Conservation (phyloP, 176 grass and related monocot species). For the Cocos nucifera region DNA sequence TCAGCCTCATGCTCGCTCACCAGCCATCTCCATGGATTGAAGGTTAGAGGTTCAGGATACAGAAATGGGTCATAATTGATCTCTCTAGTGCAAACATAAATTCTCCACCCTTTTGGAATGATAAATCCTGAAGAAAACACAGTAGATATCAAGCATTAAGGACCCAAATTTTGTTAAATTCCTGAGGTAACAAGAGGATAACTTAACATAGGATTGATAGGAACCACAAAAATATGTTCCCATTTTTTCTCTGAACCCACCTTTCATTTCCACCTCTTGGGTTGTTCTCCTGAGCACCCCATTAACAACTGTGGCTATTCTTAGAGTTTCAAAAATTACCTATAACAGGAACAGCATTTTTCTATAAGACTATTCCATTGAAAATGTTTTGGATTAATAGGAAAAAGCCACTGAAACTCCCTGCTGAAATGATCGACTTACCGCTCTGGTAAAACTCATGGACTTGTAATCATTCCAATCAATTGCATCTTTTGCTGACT, state of each 20-base stretch:
- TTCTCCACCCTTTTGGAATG: conserved; percentile 89
- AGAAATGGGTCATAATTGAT: conserved; percentile 87
- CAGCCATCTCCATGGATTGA: conserved; percentile 99
- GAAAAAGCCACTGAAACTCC: too few species aligned
- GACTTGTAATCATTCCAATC: conserved; percentile 77
- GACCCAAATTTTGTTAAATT: too few species aligned
- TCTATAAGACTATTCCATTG: too few species aligned
- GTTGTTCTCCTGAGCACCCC: conserved; percentile 94
- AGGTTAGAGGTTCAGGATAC: conserved; percentile 68
- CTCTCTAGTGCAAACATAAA: conserved; percentile 95
- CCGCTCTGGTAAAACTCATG: conserved; percentile 85
- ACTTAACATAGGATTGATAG: too few species aligned
- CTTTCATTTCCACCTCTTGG: conserved; percentile 80
- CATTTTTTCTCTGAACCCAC: conserved; percentile 21
- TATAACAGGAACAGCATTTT: not conserved
- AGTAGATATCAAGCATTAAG: not conserved
- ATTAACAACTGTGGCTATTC: conserved; percentile 88
- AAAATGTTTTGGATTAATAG: too few species aligned
- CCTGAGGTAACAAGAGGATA: too few species aligned
- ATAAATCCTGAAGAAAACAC: conserved; percentile 55
- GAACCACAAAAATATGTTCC: too few species aligned
- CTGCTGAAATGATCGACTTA: conserved; percentile 1
- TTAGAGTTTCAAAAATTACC: conserved; percentile 85
- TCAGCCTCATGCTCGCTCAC: conserved; percentile 29
- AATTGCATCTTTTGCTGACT: conserved; percentile 38